Base-by-base conservation (phyloP, 1,284 basidiomycete species). In the Dichomitus squalens region DNA sequence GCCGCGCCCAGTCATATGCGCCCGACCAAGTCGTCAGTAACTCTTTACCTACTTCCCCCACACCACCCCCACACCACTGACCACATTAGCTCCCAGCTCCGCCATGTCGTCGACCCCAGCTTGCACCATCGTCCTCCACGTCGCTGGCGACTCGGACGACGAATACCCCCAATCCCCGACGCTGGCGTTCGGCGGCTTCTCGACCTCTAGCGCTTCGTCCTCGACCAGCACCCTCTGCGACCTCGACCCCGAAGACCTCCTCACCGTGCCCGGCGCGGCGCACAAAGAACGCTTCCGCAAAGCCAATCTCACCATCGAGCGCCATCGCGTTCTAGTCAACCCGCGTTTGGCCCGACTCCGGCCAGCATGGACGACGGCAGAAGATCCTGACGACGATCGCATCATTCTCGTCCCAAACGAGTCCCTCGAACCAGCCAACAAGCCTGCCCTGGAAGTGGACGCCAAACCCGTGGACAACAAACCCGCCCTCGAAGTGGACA, bases 91-190 rank as follows among this genome's bases (percentile, higher is more conserved):
- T 11, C 11, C 44, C n/a, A 20, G 2, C 7, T 7, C 31, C 29
- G 20, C 18, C 27, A 47, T 47, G 44, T 21, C 44, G 8, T 31
- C 31, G 14, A 31, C 18, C 31, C 55, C 50, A n/a, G 6, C 36
- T 27, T 16, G 55, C 47, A 47, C 44, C 29, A 18, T 47, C 16
- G 29, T 47, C 20, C 3, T 47, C 11, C 18, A 47, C 27, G 44
- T 47, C 44, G 44, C 44, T 34, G 44, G 44, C 44, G 44, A 47
- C 12, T 34, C 23, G 9, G 44, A 36, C 21, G 8, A 3, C 9
- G 50, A 27, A 16, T 43, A 27, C 50, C 55, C 50, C 18, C 11
- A 33, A 49, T 52, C 52, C 6, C 50, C 50, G 25, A 20, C 46
- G 12, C 31, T 43, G 7, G 40, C 46, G 20, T 48, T n/a, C 23